Base-by-base conservation (phyloP, 768 basidiomycete species). In the Kwoniella dendrophila region DNA sequence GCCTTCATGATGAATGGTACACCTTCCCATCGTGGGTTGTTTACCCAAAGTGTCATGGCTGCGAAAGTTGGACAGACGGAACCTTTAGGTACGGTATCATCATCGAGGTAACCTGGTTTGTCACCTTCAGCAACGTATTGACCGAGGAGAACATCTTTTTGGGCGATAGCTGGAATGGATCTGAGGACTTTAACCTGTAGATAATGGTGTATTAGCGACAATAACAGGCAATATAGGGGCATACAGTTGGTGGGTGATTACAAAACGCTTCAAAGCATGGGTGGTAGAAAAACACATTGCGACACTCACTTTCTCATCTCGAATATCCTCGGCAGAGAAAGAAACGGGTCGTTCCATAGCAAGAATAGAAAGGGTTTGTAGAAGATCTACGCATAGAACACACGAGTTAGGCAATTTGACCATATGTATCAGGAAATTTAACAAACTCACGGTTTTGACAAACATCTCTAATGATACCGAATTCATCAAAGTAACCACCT, bases 401-500 rank as follows among this genome's bases (percentile, higher is more conserved):
- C n/a, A n/a, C n/a, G n/a, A 73, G 32, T 57, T 56, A 16, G n/a
- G 16, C 7, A 20, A 41, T 29, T 56, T 63, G 64, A 60, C 73
- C 68, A 53, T 18, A 32, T 8, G 33, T 32, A 52, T 30, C 45
- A 27, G 34, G 20, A 49, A 22, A 34, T 50, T 32, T n/a, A n/a
- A 11, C 33, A 32, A 26, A 85, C 94, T 81, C 80, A 96, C 95
- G 95, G 81, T 99, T 99, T 83, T 99, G 95, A 77, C 94, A 83
- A 62, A 99, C 84, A 80, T 99, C 95, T 76, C 95, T 89, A 80
- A 99, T 94, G 79, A 99, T 98, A 57, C 96, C 96, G 81, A 97
- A 99, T 81, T 98, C 94, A 79, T 99, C 95, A 82, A 99, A 99
- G 84, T 99, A 99, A 18, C 96, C 95, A n/a, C 95, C 95, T 68